Evolutionary conservation across 441 rosid genomes (phyloP), one percentile per base, ranked within the genome.

Genomic region (Syzygium malaccense): DNA sequence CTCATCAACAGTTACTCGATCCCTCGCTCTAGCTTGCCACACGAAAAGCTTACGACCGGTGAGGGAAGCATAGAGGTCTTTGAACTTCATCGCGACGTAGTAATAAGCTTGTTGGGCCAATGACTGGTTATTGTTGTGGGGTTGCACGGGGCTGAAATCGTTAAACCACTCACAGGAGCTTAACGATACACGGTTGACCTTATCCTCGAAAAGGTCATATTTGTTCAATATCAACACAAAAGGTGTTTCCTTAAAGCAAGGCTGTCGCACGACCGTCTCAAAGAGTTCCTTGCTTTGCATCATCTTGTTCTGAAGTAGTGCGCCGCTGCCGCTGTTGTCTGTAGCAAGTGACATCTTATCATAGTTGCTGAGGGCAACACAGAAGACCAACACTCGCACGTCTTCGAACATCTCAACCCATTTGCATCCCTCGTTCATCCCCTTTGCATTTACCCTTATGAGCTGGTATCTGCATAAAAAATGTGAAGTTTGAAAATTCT

Each of bases 331-430:
- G 57, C 89, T 88, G 84, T 89, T 88, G 85, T 93, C 96, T 0
- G 96, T 91, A 25, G 94, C 85, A 58, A 95, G 41, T 78, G 93
- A 94, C 88, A 95, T 91, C 88, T 95, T 98, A 89, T 98, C 99
- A 85, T 96, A 98, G 92, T 98, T 99, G 68, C 95, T 92, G 83
- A 98, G 95, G 87, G 99, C 93, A 17, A 96, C 93, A 57, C 99
- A 98, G 97, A 98, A 97, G 79, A 97, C 91, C 14, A 97, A 96
- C 13, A 92, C 96, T 4, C 96, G 94, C 85, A 96, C 99, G 11
- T 97, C 99, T 96, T 98, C 99, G 37, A 97, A 97, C 99, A 98
- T 98, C 89, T 97, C 99, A 6, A 98, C 97, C 99, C 99, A 98
- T 92, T 98, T 98, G 94, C 99, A 98, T 41, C 99, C 99, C 88